Evolutionary conservation across 352 stramenopile species (phyloP).

Genomic region (Phytopythium boreale): DNA sequence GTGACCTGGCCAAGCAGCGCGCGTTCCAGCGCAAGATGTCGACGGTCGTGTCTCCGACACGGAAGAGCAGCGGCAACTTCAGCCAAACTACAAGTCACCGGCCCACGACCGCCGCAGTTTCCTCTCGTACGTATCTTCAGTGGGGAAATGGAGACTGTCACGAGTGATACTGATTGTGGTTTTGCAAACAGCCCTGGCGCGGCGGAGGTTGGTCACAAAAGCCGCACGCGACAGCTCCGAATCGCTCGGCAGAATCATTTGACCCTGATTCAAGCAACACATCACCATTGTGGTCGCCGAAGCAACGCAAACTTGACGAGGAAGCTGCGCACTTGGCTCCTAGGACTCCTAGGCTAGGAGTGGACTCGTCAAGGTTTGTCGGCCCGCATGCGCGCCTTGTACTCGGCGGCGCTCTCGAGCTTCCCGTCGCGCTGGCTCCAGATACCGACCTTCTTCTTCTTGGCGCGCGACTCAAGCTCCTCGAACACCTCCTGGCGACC

Average conservation of each 20-base stretch:
- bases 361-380: slow-evolving; percentile 13
- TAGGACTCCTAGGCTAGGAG: not conserved
- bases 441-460: slow-evolving; percentile 63
- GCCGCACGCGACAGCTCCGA: not conserved
- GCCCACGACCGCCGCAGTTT: slow-evolving; percentile 9
- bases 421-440: slow-evolving; percentile 70
- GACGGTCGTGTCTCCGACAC: slow-evolving; percentile 18
- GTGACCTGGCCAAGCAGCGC: slow-evolving; percentile 54
- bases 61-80: slow-evolving; percentile 7
- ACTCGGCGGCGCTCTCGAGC: slow-evolving; percentile 67
- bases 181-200: not conserved
- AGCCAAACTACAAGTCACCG: not conserved
- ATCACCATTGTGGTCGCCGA: not conserved
- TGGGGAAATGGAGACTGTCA: not conserved
- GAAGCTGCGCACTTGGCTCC: not conserved
- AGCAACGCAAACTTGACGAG: not conserved
- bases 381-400: slow-evolving; percentile 69
- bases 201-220: not conserved
- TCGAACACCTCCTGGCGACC: slow-evolving; percentile 68
- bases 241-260: not conserved
- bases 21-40: slow-evolving; percentile 55
- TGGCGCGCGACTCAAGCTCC: slow-evolving; percentile 54
- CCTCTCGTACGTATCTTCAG: slow-evolving; percentile 18
- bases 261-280: not conserved
- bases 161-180: not conserved